Base-by-base conservation (phyloP, 768 basidiomycete genomes). In the Suillus paluster region DNA sequence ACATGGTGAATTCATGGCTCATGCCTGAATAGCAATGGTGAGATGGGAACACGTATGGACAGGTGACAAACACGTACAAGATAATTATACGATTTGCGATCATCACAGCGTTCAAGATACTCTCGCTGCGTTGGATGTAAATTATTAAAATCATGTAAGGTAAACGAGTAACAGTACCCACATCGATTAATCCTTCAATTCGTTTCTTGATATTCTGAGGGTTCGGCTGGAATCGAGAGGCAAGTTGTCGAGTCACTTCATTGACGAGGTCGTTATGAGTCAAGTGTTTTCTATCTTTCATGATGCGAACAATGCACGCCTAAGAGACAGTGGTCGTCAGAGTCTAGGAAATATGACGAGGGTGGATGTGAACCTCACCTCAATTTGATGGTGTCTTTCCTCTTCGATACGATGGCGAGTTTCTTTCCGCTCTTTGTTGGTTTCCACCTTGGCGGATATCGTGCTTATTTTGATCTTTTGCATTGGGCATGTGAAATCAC, bases 291-390 rank as follows among this genome's bases (percentile, higher is more conserved):
- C 95, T 81, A 71, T 94, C 90, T 78, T 99, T 99, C 97, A 99
- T 99, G 33, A 98, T 88, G 36, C 97, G 89, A 27, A 99, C 97
- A 64, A 99, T 91, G 70, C 94, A 98, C 1, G 97, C 97, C 96
- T 99, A 64, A 3, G 53, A n/a, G 49, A 55, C 23, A 38, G 34
- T 9, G 4, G 44, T 46, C 17, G n/a, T 66, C 60, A 68, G 55
- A 54, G 41, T 62, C 23, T 19, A 52, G 38, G 45, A 5, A 46
- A 41, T 52, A 59, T 30, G 39, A 14, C 19, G 48, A 42, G 44
- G 25, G 14, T 34, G 33, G 50, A 12, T 23, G 15, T 27, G 5
- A 25, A 42, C 11, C 85, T 58, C 63, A 94, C 97, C 80, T 99
- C 97, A 49, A 88, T 91, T 75, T 96, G 89, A 75, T 95, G 88